Base-by-base conservation (phyloP, 768 basidiomycete species). In the Mycena galericulata region DNA sequence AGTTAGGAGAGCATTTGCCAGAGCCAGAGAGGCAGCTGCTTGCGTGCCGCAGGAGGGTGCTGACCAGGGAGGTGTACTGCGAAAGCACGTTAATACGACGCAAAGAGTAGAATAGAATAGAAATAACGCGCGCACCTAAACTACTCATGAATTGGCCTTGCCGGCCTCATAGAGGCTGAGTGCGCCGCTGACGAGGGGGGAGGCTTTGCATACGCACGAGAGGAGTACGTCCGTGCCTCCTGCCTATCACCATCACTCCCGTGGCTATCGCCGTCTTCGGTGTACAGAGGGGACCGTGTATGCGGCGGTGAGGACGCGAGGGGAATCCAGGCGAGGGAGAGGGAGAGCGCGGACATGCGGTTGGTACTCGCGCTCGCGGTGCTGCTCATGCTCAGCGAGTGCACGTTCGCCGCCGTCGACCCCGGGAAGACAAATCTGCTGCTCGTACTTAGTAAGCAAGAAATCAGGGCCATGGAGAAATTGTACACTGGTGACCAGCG, bases 21-120 rank as follows among this genome's bases (percentile, higher is more conserved):
- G 71, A 69, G 65, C 85, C 86, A 51, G 93, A 92, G 0, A 96
- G 83, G 29, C 92, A 87, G 63, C 92, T 88, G 56, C 95, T 91
- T 53, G 95, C 94, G 29, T 94, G 94, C 20, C 90, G 85, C 30
- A 93, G 93, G 43, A 96, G 89, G 20, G 90, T 86, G 77, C 91
- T 92, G 41, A 96, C 90, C 62, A 92, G 90, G 20, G 92, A 94
- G 54, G 95, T 93, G 75, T 94, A 95, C 94, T 95, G 60, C 74
- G 66, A 78, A 78, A 69, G 58, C 29, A 54, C 46, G 59, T 29
- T 60, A 36, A 55, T 17, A 14, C 17, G 1, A 18, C 26, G 6
- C 29, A 4, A 36, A 32, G 58, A 54, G 22, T 32, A 20, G 54
- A 61, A 65, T 30, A 47, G 36, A 18, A 29, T 10, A 12, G 10